Conservation (phyloP, 176 grass and related monocot species). For the Tillandsia leiboldiana region DNA sequence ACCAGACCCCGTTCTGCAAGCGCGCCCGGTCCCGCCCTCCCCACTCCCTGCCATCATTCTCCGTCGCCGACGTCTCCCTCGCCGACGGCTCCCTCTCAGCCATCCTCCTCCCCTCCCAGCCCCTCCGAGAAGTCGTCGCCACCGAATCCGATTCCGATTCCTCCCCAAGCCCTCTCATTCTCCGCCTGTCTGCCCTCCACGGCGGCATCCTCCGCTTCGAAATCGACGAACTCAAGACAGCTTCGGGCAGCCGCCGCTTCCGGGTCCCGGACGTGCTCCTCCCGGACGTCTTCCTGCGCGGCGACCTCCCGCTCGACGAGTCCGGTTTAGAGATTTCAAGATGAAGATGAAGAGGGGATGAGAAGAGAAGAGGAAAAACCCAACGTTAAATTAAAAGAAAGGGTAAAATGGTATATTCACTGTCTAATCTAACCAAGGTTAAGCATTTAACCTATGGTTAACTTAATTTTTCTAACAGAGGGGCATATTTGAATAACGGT, state of each 20-base stretch:
- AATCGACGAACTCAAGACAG: slow-evolving; percentile 72
- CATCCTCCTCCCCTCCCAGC: slow-evolving; percentile 29
- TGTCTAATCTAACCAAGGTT: no score
- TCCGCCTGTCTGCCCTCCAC: slow-evolving; percentile 70
- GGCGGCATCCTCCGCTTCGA: slow-evolving; percentile 54
- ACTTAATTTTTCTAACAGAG: no score
- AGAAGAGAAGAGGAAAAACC: no score
- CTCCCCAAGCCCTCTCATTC: slow-evolving; percentile 37
- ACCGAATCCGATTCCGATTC: neutral
- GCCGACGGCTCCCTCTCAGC: slow-evolving; percentile 58
- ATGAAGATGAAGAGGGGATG: no score
- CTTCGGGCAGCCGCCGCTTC: slow-evolving; percentile 48
- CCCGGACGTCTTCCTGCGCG: slow-evolving; percentile 48
- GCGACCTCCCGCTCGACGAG: no score
- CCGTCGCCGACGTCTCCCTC: slow-evolving; percentile 38
- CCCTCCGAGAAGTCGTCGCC: neutral
- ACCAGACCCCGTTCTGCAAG: slow-evolving; percentile 92
- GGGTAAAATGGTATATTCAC: no score
- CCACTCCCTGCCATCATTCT: slow-evolving; percentile 71
- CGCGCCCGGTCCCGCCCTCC: slow-evolving; percentile 50
- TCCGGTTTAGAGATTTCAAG: no score
- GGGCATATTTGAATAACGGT: no score
- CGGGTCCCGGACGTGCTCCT: slow-evolving; percentile 75
- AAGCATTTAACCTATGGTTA: no score
- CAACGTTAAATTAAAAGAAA: no score